phyloP scores from a whole-genome alignment of 1,284 basidiomycete species.

The Prillingera fragicola region DNA sequence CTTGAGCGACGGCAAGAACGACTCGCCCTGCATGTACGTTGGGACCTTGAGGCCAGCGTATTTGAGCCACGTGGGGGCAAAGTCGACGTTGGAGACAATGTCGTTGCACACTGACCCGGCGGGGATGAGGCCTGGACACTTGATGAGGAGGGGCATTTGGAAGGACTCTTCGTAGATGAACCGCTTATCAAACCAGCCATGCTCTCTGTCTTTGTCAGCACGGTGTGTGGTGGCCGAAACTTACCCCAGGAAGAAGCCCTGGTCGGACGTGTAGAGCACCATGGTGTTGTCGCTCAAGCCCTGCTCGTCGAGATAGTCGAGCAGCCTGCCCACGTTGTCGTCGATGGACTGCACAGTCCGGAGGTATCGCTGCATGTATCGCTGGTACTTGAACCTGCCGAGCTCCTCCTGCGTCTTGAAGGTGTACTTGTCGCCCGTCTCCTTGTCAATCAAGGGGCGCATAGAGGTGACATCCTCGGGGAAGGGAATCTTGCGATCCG shows the following conservation, averaged over 20 bases:
- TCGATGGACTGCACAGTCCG: constrained; percentile 24
- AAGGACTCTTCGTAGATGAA: constrained; percentile 25
- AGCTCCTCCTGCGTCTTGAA: constrained; percentile 21
- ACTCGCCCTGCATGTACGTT: constrained; percentile 26
- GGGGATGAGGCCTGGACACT: constrained; percentile 17
- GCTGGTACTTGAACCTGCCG: constrained; percentile 21
- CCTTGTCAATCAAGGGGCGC: constrained; percentile 15
- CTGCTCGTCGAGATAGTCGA: constrained; percentile 18
- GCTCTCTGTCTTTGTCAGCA: constrained; percentile 11
- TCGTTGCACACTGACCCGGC: constrained; percentile 22
- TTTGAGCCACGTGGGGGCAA: constrained; percentile 24
- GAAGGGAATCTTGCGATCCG: constrained; percentile 13
- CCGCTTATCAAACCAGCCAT: constrained; percentile 33
- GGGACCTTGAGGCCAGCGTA: constrained; percentile 14
- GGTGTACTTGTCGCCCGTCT: constrained; percentile 17
- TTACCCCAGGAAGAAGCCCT: constrained; percentile 24
- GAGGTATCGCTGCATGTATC: constrained; percentile 27
- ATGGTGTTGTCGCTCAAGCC: constrained; percentile 20
- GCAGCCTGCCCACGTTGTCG: constrained; percentile 22
- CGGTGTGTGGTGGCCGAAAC: background rate
- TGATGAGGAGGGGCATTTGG: constrained; percentile 27
- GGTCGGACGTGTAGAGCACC: constrained; percentile 22
- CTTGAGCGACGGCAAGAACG: constrained; percentile 14
- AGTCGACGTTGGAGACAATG: constrained; percentile 26
- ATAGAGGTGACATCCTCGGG: constrained; percentile 16